Conservation (phyloP, 192 early-diverging fungal genomes). For the Chytriomyces sp. region DNA sequence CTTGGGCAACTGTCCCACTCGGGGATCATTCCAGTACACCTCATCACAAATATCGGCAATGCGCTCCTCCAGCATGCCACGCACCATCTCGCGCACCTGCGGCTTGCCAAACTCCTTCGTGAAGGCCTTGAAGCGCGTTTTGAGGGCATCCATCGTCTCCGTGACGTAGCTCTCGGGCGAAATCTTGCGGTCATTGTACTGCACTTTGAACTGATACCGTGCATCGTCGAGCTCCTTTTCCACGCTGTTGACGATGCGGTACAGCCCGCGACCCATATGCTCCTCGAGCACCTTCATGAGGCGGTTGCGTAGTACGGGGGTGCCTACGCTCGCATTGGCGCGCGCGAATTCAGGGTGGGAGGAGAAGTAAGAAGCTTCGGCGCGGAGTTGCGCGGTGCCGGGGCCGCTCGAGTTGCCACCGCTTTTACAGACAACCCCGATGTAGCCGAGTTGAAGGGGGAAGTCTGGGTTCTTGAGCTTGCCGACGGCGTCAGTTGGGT, state of each 20-base stretch:
- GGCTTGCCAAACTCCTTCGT: slow-evolving; percentile 89
- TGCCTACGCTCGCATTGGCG: slow-evolving; percentile 78
- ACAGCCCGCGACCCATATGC: slow-evolving; percentile 84
- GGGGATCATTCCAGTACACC: slow-evolving; percentile 87
- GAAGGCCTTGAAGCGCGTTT: slow-evolving; percentile 95
- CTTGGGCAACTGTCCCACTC: slow-evolving; percentile 68
- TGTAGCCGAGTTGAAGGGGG: slow-evolving; percentile 91
- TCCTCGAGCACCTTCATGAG: slow-evolving; percentile 90
- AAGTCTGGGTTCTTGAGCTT: slow-evolving; percentile 92
- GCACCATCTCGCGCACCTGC: slow-evolving; percentile 89
- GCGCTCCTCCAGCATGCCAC: slow-evolving; percentile 86
- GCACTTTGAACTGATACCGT: slow-evolving; percentile 97
- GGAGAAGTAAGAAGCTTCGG: slow-evolving; percentile 64
- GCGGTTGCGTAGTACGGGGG: slow-evolving; percentile 79
- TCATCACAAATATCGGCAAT: slow-evolving; percentile 89
- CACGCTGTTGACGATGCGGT: slow-evolving; percentile 87
- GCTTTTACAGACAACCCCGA: slow-evolving; percentile 92
- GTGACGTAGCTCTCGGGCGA: slow-evolving; percentile 95
- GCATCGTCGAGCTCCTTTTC: slow-evolving; percentile 93
- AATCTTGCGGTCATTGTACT: slow-evolving; percentile 95
- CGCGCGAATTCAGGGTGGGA: slow-evolving; percentile 59
- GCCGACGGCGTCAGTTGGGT: slow-evolving; percentile 72
- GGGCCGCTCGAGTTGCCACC: slow-evolving; percentile 16
- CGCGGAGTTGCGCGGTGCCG: slow-evolving; percentile 43
- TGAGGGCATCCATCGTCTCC: slow-evolving; percentile 89